Percentiles rank a stretch among this genome's conserved stretches.
These are phyloP conservation scores for Boletus barrowsii DNA, from an alignment of 768 basidiomycete genomes.

Conservation along the genomic window DNA sequence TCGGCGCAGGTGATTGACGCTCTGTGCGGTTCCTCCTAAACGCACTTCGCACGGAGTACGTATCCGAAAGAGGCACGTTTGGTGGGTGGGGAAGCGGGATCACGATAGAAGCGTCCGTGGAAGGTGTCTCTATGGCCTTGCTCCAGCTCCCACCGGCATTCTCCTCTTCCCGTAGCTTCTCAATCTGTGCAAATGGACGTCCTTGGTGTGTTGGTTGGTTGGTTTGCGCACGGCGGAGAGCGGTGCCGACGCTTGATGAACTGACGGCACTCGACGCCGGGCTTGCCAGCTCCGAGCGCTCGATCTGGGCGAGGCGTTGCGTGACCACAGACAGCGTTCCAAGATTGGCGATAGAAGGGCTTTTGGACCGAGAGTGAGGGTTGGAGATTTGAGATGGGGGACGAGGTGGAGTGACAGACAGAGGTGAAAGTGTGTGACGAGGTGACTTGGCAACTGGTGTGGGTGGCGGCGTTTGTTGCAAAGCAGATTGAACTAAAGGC, in stretches of 20 bases:
- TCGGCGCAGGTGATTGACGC: background rate
- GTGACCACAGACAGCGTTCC: slow-evolving; percentile 61
- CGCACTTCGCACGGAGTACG: slow-evolving; percentile 21
- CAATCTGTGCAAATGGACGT: slow-evolving; percentile 22
- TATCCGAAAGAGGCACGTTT: slow-evolving; percentile 4
- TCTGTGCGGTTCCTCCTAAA: slow-evolving; percentile 14
- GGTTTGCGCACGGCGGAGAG: slow-evolving; percentile 25
- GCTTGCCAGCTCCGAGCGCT: slow-evolving; percentile 28
- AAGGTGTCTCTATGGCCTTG: slow-evolving; percentile 11
- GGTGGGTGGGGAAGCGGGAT: slow-evolving; percentile 22
- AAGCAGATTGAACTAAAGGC: background rate
- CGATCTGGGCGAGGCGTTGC: slow-evolving; percentile 62
- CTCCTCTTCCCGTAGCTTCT: slow-evolving; percentile 19
- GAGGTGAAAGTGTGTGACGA: slow-evolving; percentile 12
- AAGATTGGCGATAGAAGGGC: slow-evolving; percentile 63
- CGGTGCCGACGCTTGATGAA: slow-evolving; percentile 21
- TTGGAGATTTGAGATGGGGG: slow-evolving; percentile 26
- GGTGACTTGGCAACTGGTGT: slow-evolving; percentile 30
- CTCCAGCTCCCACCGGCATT: background rate
- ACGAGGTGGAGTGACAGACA: slow-evolving; percentile 22
- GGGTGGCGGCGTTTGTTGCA: slow-evolving; percentile 16
- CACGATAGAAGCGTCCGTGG: slow-evolving; percentile 23
- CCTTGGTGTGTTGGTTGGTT: slow-evolving; percentile 8
- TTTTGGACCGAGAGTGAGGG: slow-evolving; percentile 34
- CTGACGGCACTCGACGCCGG: slow-evolving; percentile 18